Conservation (phyloP, 768 basidiomycete species). For the Ramaria rubella region DNA sequence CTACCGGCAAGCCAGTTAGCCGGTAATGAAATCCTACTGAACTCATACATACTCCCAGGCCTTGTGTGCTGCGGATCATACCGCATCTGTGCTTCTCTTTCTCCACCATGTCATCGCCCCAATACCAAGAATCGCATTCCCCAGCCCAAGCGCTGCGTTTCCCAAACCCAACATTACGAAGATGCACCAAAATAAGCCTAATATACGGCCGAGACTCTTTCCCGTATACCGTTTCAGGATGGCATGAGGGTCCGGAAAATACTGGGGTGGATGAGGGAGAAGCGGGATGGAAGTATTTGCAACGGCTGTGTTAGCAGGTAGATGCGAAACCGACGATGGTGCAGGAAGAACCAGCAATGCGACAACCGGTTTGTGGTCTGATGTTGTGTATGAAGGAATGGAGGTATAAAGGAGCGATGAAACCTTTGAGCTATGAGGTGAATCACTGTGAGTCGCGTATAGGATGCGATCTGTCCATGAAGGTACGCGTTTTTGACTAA, state of each 20-base stretch:
- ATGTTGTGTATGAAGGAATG: constrained; percentile 77
- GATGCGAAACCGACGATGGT: constrained; percentile 21
- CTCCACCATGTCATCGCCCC: constrained; percentile 49
- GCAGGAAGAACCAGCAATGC: constrained; percentile 60
- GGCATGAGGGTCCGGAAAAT: constrained; percentile 48
- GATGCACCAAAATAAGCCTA: constrained; percentile 78
- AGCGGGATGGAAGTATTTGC: constrained; percentile 41
- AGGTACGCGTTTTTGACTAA: constrained; percentile 64
- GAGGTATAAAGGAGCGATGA: constrained; percentile 69
- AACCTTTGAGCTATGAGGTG: constrained; percentile 49
- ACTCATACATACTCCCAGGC: too few species aligned
- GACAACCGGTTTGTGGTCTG: constrained; percentile 94
- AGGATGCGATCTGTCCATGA: constrained; percentile 93
- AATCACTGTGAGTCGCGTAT: constrained; percentile 71
- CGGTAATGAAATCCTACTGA: too few species aligned
- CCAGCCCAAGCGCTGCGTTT: constrained; percentile 57
- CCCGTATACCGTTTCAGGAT: constrained; percentile 58
- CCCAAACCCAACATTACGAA: constrained; percentile 74
- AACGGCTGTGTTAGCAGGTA: constrained; percentile 22
- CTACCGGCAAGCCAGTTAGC: too few species aligned
- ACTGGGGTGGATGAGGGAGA: constrained; percentile 39
- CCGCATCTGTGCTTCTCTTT: constrained; percentile 6
- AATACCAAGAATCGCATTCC: constrained; percentile 65
- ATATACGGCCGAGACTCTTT: constrained; percentile 56
- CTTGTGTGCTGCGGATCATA: too few species aligned